These are phyloP conservation scores for Hypoxylon trugodes DNA, from an alignment of 495 filamentous ascomycete species.

Conservation along the genomic window DNA sequence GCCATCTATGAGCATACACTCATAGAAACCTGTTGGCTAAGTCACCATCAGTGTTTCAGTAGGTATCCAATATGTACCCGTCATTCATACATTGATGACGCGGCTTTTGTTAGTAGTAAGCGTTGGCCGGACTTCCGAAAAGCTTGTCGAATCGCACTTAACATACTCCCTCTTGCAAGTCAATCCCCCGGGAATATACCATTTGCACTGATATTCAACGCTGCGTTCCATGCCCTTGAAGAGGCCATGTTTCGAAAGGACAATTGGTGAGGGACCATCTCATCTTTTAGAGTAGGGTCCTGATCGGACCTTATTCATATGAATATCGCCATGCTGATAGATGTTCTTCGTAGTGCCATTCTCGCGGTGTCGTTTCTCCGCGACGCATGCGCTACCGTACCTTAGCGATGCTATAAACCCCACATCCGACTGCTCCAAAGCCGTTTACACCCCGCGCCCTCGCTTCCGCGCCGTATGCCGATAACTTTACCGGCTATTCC, in stretches of 20 bases:
- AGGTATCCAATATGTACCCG: background rate
- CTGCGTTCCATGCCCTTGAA: too few species aligned
- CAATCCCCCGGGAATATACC: too few species aligned
- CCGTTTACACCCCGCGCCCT: background rate
- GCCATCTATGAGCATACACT: background rate
- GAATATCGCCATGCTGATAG: too few species aligned
- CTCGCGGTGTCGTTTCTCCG: too few species aligned
- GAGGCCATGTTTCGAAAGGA: too few species aligned
- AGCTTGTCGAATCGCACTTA: background rate
- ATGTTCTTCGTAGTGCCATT: constrained; percentile 12
- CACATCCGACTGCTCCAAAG: constrained; percentile 7
- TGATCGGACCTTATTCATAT: too few species aligned
- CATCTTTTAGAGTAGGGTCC: too few species aligned
- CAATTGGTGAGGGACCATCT: too few species aligned
- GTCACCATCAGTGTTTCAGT: background rate
- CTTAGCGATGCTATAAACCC: constrained; percentile 22
- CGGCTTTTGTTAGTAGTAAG: background rate
- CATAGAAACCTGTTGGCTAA: background rate
- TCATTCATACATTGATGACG: background rate
- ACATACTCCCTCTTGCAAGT: too few species aligned
- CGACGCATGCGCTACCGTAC: too few species aligned
- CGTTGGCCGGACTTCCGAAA: background rate
- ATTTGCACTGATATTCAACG: too few species aligned
- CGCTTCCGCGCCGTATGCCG: background rate
- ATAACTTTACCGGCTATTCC: constrained; percentile 20